These are phyloP conservation scores for Chlorella variabilis DNA, from an alignment of 163 green algal genomes.

Conservation along the genomic window DNA sequence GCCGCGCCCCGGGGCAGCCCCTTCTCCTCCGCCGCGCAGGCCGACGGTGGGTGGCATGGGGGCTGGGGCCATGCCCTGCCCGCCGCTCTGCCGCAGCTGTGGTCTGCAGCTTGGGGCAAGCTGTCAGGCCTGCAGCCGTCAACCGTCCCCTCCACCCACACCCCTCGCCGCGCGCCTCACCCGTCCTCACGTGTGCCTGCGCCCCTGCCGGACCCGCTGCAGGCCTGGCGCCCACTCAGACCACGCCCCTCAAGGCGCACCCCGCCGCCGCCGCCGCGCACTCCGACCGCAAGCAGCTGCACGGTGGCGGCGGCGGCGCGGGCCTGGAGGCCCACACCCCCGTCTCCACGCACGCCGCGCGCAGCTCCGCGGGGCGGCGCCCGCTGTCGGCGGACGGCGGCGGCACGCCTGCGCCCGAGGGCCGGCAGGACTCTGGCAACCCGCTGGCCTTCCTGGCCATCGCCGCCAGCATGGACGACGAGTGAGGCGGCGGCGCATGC, in stretches of 20 bases:
- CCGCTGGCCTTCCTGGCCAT: constrained; percentile 50
- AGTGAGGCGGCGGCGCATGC: background rate
- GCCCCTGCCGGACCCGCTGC: too few relatives aligned
- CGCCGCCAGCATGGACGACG: constrained; percentile 49
- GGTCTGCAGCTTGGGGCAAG: too few relatives aligned
- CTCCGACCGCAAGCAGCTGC: background rate
- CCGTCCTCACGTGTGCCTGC: too few relatives aligned
- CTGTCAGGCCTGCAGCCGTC: background rate
- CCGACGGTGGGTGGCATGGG: constrained; percentile 11
- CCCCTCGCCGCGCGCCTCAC: too few relatives aligned
- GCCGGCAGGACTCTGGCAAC: constrained; percentile 1
- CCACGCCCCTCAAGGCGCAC: constrained; percentile 15
- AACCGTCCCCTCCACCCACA: too few relatives aligned
- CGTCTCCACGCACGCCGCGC: constrained; percentile 13
- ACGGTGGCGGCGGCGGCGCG: too few relatives aligned
- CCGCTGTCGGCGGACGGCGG: constrained; percentile 10
- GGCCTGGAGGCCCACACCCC: constrained; percentile 32
- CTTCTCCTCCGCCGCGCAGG: background rate
- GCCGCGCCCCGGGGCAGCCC: constrained; percentile 7
- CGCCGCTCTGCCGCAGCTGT: too few relatives aligned
- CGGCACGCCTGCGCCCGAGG: background rate
- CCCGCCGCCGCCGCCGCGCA: too few relatives aligned
- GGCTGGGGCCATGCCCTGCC: too few relatives aligned
- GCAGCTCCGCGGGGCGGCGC: constrained; percentile 1
- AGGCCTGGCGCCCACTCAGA: constrained; percentile 1